Conservation (phyloP, 1,284 basidiomycete genomes). For the Porogramme epimiltina region DNA sequence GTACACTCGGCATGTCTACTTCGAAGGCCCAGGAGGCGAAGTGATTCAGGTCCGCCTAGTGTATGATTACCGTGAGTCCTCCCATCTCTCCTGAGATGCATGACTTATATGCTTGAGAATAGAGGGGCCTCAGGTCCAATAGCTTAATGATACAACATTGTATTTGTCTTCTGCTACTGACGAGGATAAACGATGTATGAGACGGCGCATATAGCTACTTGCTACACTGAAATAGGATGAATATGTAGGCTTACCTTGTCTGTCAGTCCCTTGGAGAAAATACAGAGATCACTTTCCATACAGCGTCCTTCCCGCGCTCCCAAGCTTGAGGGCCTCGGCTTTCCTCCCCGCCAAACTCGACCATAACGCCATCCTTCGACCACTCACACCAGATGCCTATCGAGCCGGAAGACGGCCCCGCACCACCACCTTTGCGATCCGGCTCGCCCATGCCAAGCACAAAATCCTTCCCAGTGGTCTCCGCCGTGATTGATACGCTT, state of each 20-base stretch:
- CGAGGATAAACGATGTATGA: constrained; percentile 3
- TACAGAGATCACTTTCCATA: constrained; percentile 74
- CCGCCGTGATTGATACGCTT: constrained; percentile 45
- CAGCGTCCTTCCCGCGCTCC: constrained; percentile 80
- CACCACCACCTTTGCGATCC: constrained; percentile 82
- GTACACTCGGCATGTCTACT: constrained; percentile 62
- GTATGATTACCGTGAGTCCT: constrained; percentile 62
- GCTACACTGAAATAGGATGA: not conserved
- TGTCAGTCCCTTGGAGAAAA: constrained; percentile 44
- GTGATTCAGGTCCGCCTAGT: constrained; percentile 59
- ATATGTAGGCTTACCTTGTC: constrained; percentile 5
- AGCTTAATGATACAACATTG: not conserved
- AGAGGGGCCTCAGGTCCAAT: constrained; percentile 17
- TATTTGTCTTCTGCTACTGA: not conserved
- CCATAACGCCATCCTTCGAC: constrained; percentile 77
- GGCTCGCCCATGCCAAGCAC: constrained; percentile 80
- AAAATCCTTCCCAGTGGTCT: constrained; percentile 76
- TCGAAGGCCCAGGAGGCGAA: constrained; percentile 63
- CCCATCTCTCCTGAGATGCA: not conserved
- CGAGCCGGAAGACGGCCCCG: constrained; percentile 78
- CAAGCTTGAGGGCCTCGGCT: constrained; percentile 80
- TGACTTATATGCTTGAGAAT: not conserved
- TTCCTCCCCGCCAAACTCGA: constrained; percentile 79
- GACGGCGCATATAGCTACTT: constrained; percentile 20
- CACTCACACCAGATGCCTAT: constrained; percentile 93